A percentile compares a stretch with the other conserved stretches of the same genome.
Conservation (phyloP, 2,329 filamentous ascomycete genomes). For the Cytospora piceicola region DNA sequence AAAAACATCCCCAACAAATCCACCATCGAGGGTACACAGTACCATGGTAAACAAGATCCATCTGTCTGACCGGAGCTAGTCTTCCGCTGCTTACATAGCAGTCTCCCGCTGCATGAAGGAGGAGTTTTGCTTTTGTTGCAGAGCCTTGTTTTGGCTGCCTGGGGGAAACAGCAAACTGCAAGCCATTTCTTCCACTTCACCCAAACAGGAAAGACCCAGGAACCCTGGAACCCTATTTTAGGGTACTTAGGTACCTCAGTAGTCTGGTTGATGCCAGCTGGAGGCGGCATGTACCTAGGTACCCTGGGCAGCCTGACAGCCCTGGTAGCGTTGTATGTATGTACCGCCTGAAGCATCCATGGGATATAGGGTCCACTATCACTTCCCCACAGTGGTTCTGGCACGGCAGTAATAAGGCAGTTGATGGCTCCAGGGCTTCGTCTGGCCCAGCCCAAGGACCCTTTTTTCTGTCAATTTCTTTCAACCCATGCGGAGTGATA, state of each 20-base stretch:
- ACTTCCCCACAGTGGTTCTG: neutral
- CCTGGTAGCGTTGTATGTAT: too few relatives aligned
- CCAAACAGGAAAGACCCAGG: slow-evolving; percentile 2
- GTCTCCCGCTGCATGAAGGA: too few relatives aligned
- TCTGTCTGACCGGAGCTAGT: neutral
- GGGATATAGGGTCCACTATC: neutral
- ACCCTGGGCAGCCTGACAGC: too few relatives aligned
- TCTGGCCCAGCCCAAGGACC: neutral
- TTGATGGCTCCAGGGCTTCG: neutral
- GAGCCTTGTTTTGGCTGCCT: neutral
- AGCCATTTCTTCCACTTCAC: neutral
- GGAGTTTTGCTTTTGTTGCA: neutral
- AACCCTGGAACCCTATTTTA: neutral
- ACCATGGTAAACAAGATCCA: too few relatives aligned
- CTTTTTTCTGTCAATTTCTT: slow-evolving; percentile 1
- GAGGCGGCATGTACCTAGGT: too few relatives aligned
- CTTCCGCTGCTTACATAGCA: too few relatives aligned
- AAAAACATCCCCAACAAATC: too few relatives aligned
- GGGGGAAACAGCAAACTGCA: neutral
- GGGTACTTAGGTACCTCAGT: neutral
- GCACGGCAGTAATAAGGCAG: neutral
- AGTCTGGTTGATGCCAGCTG: neutral
- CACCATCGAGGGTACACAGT: too few relatives aligned
- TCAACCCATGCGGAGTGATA: neutral
- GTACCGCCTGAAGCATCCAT: too few relatives aligned